These are phyloP conservation scores for Tetradesmus obliquus DNA, from an alignment of 139 green algal genomes.

Conservation along the genomic window DNA sequence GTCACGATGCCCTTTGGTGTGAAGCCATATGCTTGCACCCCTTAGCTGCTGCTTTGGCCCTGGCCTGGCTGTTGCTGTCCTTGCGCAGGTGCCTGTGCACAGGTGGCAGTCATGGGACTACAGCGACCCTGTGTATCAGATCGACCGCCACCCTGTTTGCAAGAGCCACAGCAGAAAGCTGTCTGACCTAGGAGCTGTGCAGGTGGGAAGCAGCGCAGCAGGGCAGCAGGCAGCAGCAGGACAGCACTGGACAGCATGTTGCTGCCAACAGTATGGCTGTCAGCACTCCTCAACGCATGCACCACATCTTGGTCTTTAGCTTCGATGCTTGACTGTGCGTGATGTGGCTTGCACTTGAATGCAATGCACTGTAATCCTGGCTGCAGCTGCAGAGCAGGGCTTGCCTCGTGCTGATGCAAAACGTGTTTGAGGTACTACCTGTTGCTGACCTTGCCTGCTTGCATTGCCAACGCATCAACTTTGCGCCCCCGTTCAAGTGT, in stretches of 20 bases:
- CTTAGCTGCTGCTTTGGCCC: no score
- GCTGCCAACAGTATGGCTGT: no score
- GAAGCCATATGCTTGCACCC: not conserved
- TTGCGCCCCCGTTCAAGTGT: no score
- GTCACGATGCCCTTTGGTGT: no score
- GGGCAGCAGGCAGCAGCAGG: not conserved
- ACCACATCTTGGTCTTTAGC: no score
- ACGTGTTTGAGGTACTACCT: no score
- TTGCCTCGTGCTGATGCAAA: no score
- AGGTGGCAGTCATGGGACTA: slow-evolving; percentile 29
- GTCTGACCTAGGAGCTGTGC: not conserved
- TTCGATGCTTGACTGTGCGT: no score
- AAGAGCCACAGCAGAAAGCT: slow-evolving; percentile 28
- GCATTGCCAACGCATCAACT: not conserved
- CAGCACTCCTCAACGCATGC: no score
- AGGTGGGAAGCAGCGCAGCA: not conserved
- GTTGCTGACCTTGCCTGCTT: not conserved
- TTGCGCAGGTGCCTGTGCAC: slow-evolving; percentile 5
- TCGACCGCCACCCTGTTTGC: not conserved
- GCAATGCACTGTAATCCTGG: no score
- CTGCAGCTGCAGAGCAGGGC: no score
- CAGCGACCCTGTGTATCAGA: slow-evolving; percentile 18
- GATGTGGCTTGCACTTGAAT: no score
- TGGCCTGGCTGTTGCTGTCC: not conserved
- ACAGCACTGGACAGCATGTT: not conserved